A percentile compares a stretch with the other conserved stretches of the same genome.
phyloP scores from a whole-genome alignment of 2,329 filamentous ascomycete genomes.

The Aspergillus pseudoterreus region DNA sequence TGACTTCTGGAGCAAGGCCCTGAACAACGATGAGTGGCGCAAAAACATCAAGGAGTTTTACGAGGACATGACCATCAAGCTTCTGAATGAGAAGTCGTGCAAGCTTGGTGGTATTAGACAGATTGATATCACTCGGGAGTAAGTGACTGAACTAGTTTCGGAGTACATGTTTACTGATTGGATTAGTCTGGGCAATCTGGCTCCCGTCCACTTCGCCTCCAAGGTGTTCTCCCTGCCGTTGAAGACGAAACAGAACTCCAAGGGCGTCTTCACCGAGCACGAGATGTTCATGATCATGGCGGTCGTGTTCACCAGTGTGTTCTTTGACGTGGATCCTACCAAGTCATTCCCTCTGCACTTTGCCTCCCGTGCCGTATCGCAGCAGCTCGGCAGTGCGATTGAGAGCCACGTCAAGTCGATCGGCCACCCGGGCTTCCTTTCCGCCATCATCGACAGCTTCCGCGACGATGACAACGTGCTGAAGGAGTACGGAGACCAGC shows the following conservation, averaged over 20 bases:
- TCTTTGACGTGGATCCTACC: conserved; percentile 63
- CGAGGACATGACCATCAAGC: conserved; percentile 55
- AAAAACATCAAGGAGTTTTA: conserved; percentile 65
- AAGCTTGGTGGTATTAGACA: conserved; percentile 60
- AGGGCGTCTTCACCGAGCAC: conserved; percentile 54
- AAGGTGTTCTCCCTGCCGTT: conserved; percentile 54
- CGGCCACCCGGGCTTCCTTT: conserved; percentile 54
- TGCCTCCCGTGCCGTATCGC: conserved; percentile 54
- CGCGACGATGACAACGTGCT: conserved; percentile 54
- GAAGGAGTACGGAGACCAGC: conserved; percentile 60
- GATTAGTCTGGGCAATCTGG: conserved; percentile 48
- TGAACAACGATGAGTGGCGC: conserved; percentile 62
- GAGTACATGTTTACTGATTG: conserved; percentile 5
- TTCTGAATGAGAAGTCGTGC: conserved; percentile 64
- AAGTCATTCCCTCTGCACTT: conserved; percentile 64
- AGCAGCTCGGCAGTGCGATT: conserved; percentile 59
- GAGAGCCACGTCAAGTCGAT: conserved; percentile 63
- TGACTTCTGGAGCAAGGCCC: conserved; percentile 55
- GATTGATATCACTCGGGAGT: conserved; percentile 64
- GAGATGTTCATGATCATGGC: conserved; percentile 60
- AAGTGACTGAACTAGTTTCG: conserved; percentile 19
- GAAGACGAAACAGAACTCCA: conserved; percentile 50
- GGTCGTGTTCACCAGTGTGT: conserved; percentile 62
- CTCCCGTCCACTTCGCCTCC: conserved; percentile 54
- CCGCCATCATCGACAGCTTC: conserved; percentile 47